Evolutionary conservation across 2,329 filamentous ascomycete species (phyloP).

Genomic region (Cladosporium sp.): DNA sequence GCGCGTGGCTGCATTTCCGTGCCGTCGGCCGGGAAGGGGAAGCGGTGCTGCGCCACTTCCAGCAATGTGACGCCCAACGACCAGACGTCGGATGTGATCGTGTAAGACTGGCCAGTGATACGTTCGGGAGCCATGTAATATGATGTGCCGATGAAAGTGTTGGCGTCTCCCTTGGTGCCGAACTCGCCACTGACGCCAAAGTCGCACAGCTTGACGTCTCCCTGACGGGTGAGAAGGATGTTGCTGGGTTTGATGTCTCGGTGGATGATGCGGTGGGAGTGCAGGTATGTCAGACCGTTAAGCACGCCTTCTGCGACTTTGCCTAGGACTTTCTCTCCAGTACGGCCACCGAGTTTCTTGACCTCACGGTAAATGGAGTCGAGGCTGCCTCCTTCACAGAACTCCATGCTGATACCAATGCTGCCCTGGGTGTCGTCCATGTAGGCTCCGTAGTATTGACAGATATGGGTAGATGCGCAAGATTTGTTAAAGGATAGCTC

Average conservation of each 20-base stretch:
- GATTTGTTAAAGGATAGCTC: conserved; percentile 98
- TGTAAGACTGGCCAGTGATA: conserved; percentile 96
- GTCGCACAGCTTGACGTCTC: conserved; percentile 96
- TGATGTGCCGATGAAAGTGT: conserved; percentile 97
- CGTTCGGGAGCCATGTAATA: conserved; percentile 99
- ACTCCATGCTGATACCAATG: conserved; percentile 99
- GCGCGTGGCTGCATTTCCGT: conserved; percentile 93
- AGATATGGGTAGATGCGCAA: conserved; percentile 93
- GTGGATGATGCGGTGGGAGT: conserved; percentile 95
- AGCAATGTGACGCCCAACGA: conserved; percentile 92
- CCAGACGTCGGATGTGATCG: conserved; percentile 98
- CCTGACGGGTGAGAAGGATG: conserved; percentile 86
- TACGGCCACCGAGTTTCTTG: conserved; percentile 88
- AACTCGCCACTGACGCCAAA: conserved; percentile 98
- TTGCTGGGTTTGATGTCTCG: conserved; percentile 98
- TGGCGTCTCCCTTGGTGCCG: conserved; percentile 96
- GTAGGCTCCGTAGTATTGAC: conserved; percentile 95
- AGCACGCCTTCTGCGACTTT: conserved; percentile 96
- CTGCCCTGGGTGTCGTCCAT: conserved; percentile 94
- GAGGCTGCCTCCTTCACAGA: conserved; percentile 92
- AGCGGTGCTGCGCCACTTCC: conserved; percentile 98
- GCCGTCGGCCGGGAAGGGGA: conserved; percentile 95
- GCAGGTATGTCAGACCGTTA: conserved; percentile 89
- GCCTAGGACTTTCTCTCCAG: conserved; percentile 93
- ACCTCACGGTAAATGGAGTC: conserved; percentile 98